Conservation (phyloP, 441 rosid genomes). For the Aquilaria agallochum region DNA sequence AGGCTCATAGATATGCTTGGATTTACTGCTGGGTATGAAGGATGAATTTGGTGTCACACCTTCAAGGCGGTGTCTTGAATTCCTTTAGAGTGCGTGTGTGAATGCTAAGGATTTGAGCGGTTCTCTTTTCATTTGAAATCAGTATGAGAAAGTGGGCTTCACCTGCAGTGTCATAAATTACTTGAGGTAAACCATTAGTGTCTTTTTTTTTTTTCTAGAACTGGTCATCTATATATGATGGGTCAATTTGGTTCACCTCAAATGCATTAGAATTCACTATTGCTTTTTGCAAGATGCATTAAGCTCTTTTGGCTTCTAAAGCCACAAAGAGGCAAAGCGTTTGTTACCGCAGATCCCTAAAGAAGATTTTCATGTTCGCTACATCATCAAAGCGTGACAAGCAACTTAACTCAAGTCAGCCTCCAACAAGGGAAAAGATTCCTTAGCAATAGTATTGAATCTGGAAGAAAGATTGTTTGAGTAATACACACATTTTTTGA, state of each 20-base stretch:
- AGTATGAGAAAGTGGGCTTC: constrained; percentile 51
- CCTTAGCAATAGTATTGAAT: too few relatives aligned
- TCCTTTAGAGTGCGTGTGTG: constrained; percentile 68
- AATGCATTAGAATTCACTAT: not conserved
- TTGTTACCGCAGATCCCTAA: constrained; percentile 45
- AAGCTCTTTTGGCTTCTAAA: constrained; percentile 66
- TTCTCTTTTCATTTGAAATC: constrained; percentile 56
- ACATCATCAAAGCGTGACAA: constrained; percentile 37
- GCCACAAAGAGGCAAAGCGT: constrained; percentile 35
- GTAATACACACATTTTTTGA: too few relatives aligned
- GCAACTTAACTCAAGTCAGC: constrained; percentile 14
- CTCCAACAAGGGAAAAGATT: constrained; percentile 4
- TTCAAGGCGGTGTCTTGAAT: constrained; percentile 72
- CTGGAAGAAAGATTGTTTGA: too few relatives aligned
- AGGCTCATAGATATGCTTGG: constrained; percentile 49
- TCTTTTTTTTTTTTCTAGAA: not conserved
- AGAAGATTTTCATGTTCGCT: constrained; percentile 60
- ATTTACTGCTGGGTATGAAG: constrained; percentile 57
- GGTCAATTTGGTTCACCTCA: not conserved
- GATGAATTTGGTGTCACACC: constrained; percentile 55
- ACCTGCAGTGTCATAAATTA: constrained; percentile 55
- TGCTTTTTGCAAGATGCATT: constrained; percentile 75
- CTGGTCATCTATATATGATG: not conserved
- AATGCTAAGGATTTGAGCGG: constrained; percentile 49
- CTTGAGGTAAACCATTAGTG: constrained; percentile 40